Percentiles rank a stretch among this genome's conserved stretches.
Evolutionary conservation across 2,329 filamentous ascomycete species (phyloP).

Genomic region (Fusarium sp.): DNA sequence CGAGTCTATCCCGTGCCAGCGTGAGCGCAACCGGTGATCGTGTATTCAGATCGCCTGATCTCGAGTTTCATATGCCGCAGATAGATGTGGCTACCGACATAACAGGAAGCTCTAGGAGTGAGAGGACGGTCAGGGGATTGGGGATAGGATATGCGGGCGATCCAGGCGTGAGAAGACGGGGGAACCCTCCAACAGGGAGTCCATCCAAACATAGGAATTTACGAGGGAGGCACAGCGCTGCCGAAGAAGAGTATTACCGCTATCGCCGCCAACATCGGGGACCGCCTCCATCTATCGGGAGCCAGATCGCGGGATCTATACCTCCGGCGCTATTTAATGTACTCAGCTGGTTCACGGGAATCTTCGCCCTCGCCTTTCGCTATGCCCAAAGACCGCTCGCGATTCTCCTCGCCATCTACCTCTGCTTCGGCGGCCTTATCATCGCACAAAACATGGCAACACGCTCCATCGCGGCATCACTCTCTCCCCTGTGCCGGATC

Average conservation of each 20-base stretch:
- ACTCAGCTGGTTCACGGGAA: constrained; percentile 60
- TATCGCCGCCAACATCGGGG: constrained; percentile 13
- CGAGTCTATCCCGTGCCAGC: constrained; percentile 56
- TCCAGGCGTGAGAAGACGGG: constrained; percentile 43
- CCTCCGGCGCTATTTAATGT: constrained; percentile 52
- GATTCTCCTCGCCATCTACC: constrained; percentile 66
- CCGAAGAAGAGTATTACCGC: constrained; percentile 29
- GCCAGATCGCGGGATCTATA: constrained; percentile 49
- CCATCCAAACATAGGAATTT: constrained; percentile 39
- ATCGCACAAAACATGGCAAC: constrained; percentile 69
- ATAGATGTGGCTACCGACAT: constrained; percentile 52
- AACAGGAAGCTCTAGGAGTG: constrained; percentile 46
- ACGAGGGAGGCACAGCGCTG: constrained; percentile 25
- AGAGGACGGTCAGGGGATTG: constrained; percentile 46
- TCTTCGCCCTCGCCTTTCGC: constrained; percentile 66
- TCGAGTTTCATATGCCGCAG: constrained; percentile 62
- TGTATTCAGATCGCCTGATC: constrained; percentile 54
- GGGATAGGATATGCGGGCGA: constrained; percentile 31
- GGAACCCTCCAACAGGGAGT: constrained; percentile 28
- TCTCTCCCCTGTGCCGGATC: constrained; percentile 74
- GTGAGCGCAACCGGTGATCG: constrained; percentile 39
- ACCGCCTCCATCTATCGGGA: constrained; percentile 35
- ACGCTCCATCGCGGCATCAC: constrained; percentile 64
- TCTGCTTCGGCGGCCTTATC: constrained; percentile 65
- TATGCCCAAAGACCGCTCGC: constrained; percentile 71